These are phyloP conservation scores for Deinandra increscens DNA, from an alignment of 129 eudicot species.

Conservation along the genomic window DNA sequence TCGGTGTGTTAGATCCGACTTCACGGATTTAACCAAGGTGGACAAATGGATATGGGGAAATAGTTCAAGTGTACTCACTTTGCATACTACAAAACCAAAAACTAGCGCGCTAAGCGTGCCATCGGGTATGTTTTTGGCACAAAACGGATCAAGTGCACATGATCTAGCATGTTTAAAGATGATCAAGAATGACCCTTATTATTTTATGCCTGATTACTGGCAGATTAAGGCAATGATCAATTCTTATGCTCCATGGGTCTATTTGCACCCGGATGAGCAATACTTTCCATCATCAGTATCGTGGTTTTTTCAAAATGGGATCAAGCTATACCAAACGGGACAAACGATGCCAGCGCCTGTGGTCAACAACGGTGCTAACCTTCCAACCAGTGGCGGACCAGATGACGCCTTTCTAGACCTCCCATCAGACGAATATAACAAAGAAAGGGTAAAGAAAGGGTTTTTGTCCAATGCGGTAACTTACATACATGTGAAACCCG, in stretches of 20 bases:
- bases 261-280: constrained; percentile 40
- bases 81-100: constrained; percentile 23
- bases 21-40: constrained; percentile 27
- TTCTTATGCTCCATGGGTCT: constrained; percentile 38
- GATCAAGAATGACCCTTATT: constrained; percentile 11
- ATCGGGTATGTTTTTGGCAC: constrained; percentile 39
- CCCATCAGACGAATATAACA: constrained; percentile 20
- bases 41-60: constrained; percentile 36
- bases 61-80: not conserved
- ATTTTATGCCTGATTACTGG: constrained; percentile 27
- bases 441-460: constrained; percentile 33
- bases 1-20: constrained; percentile 39
- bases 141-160: not conserved
- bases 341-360: constrained; percentile 7
- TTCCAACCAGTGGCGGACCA: constrained; percentile 31
- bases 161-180: constrained; percentile 28
- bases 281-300: constrained; percentile 39
- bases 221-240: constrained; percentile 27
- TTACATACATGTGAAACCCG: constrained; percentile 40
- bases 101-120: constrained; percentile 21
- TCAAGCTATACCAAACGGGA: constrained; percentile 24
- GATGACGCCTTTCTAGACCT: constrained; percentile 43
- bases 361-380: constrained; percentile 24
- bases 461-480: constrained; percentile 12
- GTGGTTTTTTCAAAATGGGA: constrained; percentile 44